Evolutionary conservation across 768 basidiomycete species (phyloP).

Genomic region (Lactarius deliciosus): DNA sequence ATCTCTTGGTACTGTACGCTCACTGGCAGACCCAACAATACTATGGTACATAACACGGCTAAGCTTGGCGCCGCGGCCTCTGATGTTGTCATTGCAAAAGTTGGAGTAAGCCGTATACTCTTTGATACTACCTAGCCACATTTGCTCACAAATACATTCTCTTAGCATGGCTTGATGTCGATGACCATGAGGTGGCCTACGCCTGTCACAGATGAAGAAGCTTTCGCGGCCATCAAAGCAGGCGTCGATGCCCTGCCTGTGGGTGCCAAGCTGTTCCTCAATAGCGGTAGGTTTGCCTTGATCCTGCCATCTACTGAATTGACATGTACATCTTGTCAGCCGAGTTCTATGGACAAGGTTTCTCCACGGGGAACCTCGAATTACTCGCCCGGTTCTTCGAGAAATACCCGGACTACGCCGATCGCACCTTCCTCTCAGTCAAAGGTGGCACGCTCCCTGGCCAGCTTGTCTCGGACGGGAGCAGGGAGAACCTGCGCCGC

Average conservation of each 20-base stretch:
- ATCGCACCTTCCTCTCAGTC: constrained; percentile 49
- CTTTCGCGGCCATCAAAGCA: constrained; percentile 61
- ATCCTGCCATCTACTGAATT: not conserved
- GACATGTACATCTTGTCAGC: constrained; percentile 33
- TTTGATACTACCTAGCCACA: not conserved
- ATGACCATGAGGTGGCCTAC: constrained; percentile 53
- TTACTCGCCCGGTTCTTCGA: constrained; percentile 51
- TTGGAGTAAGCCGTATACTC: constrained; percentile 37
- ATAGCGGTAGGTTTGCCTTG: constrained; percentile 41
- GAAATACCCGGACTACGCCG: constrained; percentile 44
- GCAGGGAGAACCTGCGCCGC: constrained; percentile 45
- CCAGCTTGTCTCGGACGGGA: constrained; percentile 31
- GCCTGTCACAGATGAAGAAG: constrained; percentile 55
- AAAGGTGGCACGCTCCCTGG: constrained; percentile 38
- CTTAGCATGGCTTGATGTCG: constrained; percentile 53
- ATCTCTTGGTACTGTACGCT: not conserved
- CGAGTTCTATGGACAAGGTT: constrained; percentile 56
- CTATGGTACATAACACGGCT: constrained; percentile 36
- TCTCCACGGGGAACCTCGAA: constrained; percentile 45
- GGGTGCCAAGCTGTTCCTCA: constrained; percentile 51
- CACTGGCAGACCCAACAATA: not conserved
- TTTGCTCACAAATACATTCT: not conserved
- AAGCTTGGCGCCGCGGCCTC: constrained; percentile 44
- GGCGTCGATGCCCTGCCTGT: constrained; percentile 44
- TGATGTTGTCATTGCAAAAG: constrained; percentile 40